A percentile compares a stretch with the other conserved stretches of the same genome.
These are phyloP conservation scores for Cercospora zeina DNA, from an alignment of 2,329 filamentous ascomycete genomes.

Conservation along the genomic window DNA sequence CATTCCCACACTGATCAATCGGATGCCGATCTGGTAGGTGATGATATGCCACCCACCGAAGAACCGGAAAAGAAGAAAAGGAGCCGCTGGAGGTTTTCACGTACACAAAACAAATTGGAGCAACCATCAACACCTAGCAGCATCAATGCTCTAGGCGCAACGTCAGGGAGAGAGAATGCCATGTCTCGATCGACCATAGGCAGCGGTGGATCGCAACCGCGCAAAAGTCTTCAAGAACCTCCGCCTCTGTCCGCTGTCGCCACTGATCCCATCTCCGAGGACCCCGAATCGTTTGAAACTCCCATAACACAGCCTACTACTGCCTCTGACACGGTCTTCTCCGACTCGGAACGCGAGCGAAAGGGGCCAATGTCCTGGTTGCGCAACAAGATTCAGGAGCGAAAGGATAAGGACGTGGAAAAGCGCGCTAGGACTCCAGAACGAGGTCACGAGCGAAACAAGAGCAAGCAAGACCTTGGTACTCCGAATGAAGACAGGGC, in stretches of 20 bases:
- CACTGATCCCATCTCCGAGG: constrained; percentile 27
- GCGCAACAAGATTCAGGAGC: constrained; percentile 63
- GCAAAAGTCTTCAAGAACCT: constrained; percentile 38
- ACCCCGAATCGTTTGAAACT: constrained; percentile 18
- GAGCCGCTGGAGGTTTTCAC: constrained; percentile 70
- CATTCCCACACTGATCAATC: constrained; percentile 80
- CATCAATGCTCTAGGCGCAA: constrained; percentile 35
- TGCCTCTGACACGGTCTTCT: constrained; percentile 38
- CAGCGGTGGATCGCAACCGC: constrained; percentile 32
- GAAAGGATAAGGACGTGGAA: constrained; percentile 56
- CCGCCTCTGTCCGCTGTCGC: constrained; percentile 25
- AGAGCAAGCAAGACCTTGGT: constrained; percentile 34
- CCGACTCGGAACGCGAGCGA: constrained; percentile 51
- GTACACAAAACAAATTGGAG: constrained; percentile 37
- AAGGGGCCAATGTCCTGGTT: constrained; percentile 65
- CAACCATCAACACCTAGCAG: constrained; percentile 30
- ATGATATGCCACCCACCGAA: constrained; percentile 44
- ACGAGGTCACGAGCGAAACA: constrained; percentile 37
- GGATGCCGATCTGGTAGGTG: constrained; percentile 72
- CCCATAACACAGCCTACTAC: constrained; percentile 27
- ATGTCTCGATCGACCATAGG: constrained; percentile 40
- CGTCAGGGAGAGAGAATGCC: constrained; percentile 36
- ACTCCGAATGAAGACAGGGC: constrained; percentile 23
- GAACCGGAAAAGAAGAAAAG: constrained; percentile 64
- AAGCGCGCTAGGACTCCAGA: constrained; percentile 44